phyloP scores from a whole-genome alignment of 176 grass and related monocot species.

The Avena atlantica region DNA sequence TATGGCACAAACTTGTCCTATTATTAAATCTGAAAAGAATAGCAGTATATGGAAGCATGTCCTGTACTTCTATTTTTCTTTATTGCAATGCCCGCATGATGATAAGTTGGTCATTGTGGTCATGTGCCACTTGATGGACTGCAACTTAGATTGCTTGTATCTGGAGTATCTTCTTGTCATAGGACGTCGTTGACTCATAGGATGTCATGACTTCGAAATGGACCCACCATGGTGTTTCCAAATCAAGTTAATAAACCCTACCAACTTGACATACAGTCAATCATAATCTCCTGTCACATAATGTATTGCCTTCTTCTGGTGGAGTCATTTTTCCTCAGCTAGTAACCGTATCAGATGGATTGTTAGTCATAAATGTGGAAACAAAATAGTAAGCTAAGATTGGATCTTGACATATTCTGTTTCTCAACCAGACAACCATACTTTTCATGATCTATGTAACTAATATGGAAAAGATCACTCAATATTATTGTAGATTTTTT shows the following conservation, averaged over 20 bases:
- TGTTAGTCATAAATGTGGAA: not conserved
- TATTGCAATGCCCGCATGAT: not conserved
- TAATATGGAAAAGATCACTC: not conserved
- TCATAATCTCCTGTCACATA: not conserved
- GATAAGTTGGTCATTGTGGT: not conserved
- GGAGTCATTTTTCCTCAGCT: not conserved
- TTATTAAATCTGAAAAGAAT: not conserved
- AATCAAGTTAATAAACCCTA: not conserved
- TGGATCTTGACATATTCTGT: not conserved
- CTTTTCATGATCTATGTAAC: not conserved
- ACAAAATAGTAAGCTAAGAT: not conserved
- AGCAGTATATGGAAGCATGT: not conserved
- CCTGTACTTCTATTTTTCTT: not conserved
- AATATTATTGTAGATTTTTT: not conserved
- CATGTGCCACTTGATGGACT: not conserved
- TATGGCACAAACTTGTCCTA: constrained; percentile 9
- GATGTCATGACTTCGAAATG: not conserved
- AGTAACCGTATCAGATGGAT: not conserved
- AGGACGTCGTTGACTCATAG: not conserved
- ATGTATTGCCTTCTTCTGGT: not conserved
- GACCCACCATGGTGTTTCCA: not conserved
- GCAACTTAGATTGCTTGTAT: not conserved
- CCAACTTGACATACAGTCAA: not conserved
- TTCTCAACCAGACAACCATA: not conserved
- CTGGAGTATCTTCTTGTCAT: not conserved